Evolutionary conservation across 768 basidiomycete species (phyloP).

Genomic region (Daedalea quercina): DNA sequence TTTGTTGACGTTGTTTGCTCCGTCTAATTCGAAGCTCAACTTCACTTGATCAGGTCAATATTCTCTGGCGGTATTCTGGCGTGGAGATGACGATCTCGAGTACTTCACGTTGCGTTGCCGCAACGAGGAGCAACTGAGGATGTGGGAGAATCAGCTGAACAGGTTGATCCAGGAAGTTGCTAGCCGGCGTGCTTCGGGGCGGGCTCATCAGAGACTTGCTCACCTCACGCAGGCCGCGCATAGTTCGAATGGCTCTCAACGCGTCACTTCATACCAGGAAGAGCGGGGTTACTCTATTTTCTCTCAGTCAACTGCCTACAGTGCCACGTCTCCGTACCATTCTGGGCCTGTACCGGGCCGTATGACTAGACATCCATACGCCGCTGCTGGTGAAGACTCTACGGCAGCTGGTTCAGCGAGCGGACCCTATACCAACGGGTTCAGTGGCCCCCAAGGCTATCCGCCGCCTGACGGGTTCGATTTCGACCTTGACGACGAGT

Average conservation of each 20-base stretch:
- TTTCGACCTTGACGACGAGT: constrained; percentile 66
- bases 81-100: constrained; percentile 88
- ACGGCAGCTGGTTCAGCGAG: constrained; percentile 5
- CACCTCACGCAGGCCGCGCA: constrained; percentile 31
- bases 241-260: constrained; percentile 23
- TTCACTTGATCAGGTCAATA: constrained; percentile 43
- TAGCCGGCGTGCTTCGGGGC: constrained; percentile 62
- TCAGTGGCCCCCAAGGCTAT: constrained; percentile 47
- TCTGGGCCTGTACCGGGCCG: constrained; percentile 5
- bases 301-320: constrained; percentile 17
- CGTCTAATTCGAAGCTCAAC: too few species aligned
- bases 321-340: constrained; percentile 3
- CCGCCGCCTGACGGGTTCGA: constrained; percentile 66
- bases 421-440: constrained; percentile 16
- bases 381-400: constrained; percentile 15
- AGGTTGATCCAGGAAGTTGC: constrained; percentile 77
- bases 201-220: constrained; percentile 47
- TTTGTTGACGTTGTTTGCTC: constrained; percentile 33
- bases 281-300: constrained; percentile 17
- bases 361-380: constrained; percentile 19
- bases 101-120: constrained; percentile 92
- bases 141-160: constrained; percentile 89
- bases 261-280: constrained; percentile 5
- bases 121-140: constrained; percentile 84
- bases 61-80: constrained; percentile 90